These are phyloP conservation scores for Phytophthora macrochlamydospora DNA, from an alignment of 352 stramenopile genomes.

Conservation along the genomic window DNA sequence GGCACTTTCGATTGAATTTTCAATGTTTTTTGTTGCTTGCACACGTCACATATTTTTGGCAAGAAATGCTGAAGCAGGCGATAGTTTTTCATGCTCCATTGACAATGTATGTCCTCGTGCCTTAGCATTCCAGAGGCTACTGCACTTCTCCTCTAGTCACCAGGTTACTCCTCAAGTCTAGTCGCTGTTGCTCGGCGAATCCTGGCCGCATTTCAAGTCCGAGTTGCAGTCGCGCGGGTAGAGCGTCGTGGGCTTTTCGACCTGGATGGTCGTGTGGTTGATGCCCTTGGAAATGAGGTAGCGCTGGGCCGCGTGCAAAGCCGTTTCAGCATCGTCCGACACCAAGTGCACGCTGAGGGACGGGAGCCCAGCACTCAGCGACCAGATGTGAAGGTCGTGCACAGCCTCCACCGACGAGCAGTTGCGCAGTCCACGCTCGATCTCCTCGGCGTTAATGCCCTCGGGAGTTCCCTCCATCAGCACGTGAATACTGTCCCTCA, in stretches of 20 bases:
- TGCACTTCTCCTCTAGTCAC: neutral
- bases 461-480: constrained; percentile 97
- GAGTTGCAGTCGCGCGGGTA: constrained; percentile 78
- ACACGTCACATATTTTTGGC: too few relatives aligned
- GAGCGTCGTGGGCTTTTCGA: constrained; percentile 70
- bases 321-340: constrained; percentile 65
- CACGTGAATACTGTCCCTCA: constrained; percentile 92
- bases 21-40: too few relatives aligned
- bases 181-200: constrained; percentile 62
- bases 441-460: constrained; percentile 86
- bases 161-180: constrained; percentile 11
- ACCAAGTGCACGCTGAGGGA: constrained; percentile 94
- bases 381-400: constrained; percentile 99
- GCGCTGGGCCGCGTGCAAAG: constrained; percentile 72
- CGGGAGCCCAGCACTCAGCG: constrained; percentile 90
- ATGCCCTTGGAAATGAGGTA: constrained; percentile 81
- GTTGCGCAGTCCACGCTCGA: constrained; percentile 77
- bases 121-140: neutral
- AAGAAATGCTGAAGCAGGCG: too few relatives aligned
- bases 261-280: constrained; percentile 90
- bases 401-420: constrained; percentile 91
- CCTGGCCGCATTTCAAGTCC: constrained; percentile 77
- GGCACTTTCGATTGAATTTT: too few relatives aligned
- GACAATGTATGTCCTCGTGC: constrained; percentile 1
- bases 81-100: neutral